Conservation (phyloP, 148 eudicot genomes). For the Chenopodium album region DNA sequence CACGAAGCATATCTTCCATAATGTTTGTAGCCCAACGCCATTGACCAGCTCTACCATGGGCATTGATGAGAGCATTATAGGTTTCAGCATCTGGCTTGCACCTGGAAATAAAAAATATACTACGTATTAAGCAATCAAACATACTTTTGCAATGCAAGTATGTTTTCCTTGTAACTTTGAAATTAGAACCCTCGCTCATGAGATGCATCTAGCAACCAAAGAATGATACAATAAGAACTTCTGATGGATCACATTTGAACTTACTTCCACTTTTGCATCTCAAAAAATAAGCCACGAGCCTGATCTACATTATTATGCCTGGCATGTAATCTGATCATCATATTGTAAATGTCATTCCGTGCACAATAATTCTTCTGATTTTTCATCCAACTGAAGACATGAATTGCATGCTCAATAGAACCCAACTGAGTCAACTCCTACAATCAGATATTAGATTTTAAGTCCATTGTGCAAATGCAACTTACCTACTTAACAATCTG, state of each 20-base stretch:
- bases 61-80: constrained; percentile 86
- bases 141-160: background rate
- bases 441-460: constrained; percentile 19
- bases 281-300: constrained; percentile 97
- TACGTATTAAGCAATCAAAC: background rate
- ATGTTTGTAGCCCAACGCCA: constrained; percentile 98
- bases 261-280: constrained; percentile 98
- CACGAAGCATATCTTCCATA: constrained; percentile 97
- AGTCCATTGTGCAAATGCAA: background rate
- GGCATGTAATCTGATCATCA: constrained; percentile 90
- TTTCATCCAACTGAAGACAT: constrained; percentile 89
- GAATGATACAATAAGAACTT: background rate
- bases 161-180: background rate
- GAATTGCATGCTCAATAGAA: constrained; percentile 75
- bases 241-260: constrained; percentile 1
- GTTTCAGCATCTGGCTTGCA: constrained; percentile 96
- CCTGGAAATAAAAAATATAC: too few species aligned
- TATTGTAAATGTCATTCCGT: constrained; percentile 81
- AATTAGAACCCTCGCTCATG: background rate
- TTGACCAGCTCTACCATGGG: constrained; percentile 92
- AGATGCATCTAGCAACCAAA: background rate
- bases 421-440: constrained; percentile 84
- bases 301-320: constrained; percentile 80
- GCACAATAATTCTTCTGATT: constrained; percentile 87
- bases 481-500: background rate